These are phyloP conservation scores for Collariella sp. DNA, from an alignment of 495 filamentous ascomycete species.

Conservation along the genomic window DNA sequence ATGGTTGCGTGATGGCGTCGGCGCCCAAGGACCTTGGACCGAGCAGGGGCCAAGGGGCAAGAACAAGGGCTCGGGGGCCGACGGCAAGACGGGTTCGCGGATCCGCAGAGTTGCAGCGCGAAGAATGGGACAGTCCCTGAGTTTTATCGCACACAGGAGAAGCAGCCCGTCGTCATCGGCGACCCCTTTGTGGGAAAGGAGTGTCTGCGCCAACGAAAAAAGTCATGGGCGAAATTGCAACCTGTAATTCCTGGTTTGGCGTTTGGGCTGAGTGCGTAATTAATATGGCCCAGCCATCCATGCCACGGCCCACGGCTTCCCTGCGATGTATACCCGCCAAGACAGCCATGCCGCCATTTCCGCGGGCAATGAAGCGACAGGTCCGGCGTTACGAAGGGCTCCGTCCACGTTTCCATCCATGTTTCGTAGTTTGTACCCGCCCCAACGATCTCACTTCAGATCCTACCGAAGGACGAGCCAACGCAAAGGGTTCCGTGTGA, in stretches of 20 bases:
- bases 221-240: constrained; percentile 14
- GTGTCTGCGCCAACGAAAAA: constrained; percentile 6
- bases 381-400: too few species aligned
- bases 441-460: too few species aligned
- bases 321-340: too few species aligned
- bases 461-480: too few species aligned
- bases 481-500: too few species aligned
- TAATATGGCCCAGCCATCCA: not conserved
- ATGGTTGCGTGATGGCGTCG: not conserved
- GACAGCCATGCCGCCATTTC: too few species aligned
- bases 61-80: not conserved
- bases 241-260: constrained; percentile 1
- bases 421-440: too few species aligned
- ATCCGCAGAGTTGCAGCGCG: not conserved
- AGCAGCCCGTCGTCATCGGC: not conserved
- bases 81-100: too few species aligned
- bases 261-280: constrained; percentile 8
- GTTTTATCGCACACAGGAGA: not conserved
- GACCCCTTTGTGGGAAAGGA: not conserved
- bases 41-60: not conserved
- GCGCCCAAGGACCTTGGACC: not conserved
- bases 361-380: too few species aligned
- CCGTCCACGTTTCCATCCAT: too few species aligned
- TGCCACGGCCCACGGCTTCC: too few species aligned
- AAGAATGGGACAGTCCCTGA: not conserved